Evolutionary conservation across 768 basidiomycete species (phyloP).

Genomic region (Suillus bovinus): DNA sequence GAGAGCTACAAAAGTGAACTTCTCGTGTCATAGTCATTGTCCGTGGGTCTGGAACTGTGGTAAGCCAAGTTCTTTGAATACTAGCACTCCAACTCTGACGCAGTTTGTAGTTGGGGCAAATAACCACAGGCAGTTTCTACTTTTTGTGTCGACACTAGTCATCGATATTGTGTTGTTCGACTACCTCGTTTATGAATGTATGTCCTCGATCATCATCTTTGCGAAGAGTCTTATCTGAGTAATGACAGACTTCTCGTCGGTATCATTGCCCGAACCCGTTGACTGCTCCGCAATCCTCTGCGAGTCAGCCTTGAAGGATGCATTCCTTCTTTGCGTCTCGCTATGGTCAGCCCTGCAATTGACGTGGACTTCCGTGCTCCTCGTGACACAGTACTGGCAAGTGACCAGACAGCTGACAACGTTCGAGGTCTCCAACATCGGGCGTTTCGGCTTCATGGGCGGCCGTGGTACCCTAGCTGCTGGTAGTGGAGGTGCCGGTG

Average conservation of each 20-base stretch:
- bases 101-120: conserved; percentile 70
- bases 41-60: conserved; percentile 99
- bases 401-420: conserved; percentile 94
- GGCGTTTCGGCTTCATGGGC: conserved; percentile 96
- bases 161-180: conserved; percentile 80
- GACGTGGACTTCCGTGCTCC: conserved; percentile 89
- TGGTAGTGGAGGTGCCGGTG: conserved; percentile 50
- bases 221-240: not conserved
- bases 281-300: conserved; percentile 53
- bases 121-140: conserved; percentile 93
- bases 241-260: conserved; percentile 54
- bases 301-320: conserved; percentile 65
- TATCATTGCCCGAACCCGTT: conserved; percentile 20
- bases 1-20: conserved; percentile 8
- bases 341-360: conserved; percentile 91
- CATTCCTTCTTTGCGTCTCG: conserved; percentile 82
- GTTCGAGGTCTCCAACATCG: conserved; percentile 92
- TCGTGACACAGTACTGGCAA: conserved; percentile 89
- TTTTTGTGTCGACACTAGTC: conserved; percentile 90
- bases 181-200: conserved; percentile 81
- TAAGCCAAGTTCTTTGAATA: conserved; percentile 36
- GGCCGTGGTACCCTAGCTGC: conserved; percentile 75
- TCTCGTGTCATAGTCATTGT: conserved; percentile 68
- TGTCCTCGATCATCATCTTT: conserved; percentile 31
- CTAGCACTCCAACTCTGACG: not conserved